A percentile compares a stretch with the other conserved stretches of the same genome.
These are phyloP conservation scores for Pseudocercospora macadamiae DNA, from an alignment of 2,329 filamentous ascomycete species.

Conservation along the genomic window DNA sequence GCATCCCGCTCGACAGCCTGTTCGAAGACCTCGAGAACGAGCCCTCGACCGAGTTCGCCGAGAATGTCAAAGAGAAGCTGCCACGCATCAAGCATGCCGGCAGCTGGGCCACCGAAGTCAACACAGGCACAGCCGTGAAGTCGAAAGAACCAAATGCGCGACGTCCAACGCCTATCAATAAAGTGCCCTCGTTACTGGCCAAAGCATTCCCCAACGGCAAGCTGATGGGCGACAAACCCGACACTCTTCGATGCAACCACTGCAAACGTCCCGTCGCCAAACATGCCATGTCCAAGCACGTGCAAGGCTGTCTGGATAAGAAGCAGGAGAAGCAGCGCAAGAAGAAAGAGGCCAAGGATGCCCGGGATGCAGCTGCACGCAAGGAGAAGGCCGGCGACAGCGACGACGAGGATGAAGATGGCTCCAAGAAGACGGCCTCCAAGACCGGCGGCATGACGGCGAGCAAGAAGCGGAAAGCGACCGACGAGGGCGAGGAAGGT, in stretches of 20 bases:
- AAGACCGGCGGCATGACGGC: conserved; percentile 35
- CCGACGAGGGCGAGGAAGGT: conserved; percentile 66
- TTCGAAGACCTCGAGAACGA: conserved; percentile 36
- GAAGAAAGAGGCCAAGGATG: conserved; percentile 65
- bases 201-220: conserved; percentile 80
- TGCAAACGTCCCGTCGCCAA: conserved; percentile 88
- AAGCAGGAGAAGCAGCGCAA: conserved; percentile 70
- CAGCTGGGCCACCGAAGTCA: conserved; percentile 37
- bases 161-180: conserved; percentile 45
- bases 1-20: conserved; percentile 32
- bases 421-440: conserved; percentile 34
- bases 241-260: conserved; percentile 83
- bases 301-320: conserved; percentile 78
- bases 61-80: conserved; percentile 34
- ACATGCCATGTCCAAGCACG: conserved; percentile 74
- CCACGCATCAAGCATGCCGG: conserved; percentile 39
- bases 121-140: conserved; percentile 29
- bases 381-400: conserved; percentile 47
- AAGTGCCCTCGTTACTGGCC: conserved; percentile 74
- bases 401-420: conserved; percentile 43
- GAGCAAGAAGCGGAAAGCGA: conserved; percentile 50
- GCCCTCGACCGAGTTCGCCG: conserved; percentile 25
- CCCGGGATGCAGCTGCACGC: conserved; percentile 52
- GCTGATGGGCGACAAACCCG: conserved; percentile 77
- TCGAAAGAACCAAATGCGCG: conserved; percentile 22